Base-by-base conservation (phyloP, 176 grass and related monocot species). In the Ensete ventricosum region DNA sequence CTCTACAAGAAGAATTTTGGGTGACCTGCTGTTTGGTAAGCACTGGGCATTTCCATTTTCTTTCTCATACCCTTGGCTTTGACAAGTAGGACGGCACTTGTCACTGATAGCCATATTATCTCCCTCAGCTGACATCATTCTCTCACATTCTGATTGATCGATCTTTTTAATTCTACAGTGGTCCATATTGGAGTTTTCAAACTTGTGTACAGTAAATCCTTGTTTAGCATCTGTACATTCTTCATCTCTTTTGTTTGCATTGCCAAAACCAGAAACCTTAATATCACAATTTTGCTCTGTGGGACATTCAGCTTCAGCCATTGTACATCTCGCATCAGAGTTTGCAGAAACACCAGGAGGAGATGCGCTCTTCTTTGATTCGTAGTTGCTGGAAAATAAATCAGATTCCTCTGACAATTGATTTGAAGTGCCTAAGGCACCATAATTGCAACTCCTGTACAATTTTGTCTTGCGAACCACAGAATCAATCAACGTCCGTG, bases 1-100 rank as follows among this genome's bases (percentile, higher is more conserved):
- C 82, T 96, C 93, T 53, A 96, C 93, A 55, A 96, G 87, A 74
- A 96, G 90, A 79, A 96, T 92, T 67, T 77, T 86, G 51, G 73
- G 63, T 70, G 85, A 79, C 51, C 51, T 83, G 53, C 67, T 50
- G 54, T 50, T 60, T 71, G 78, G 69, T 58, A 81, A 72, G 71
- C 83, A 77, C 75, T 86, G 85, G 20, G 85, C 85, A 79, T 81
- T 88, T 72, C 78, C 81, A 76, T 79, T 62, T 72, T 78, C 63
- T 75, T 78, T 82, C 7, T 72, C 77, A 29, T 78, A 54, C 73
- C 74, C 80, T 62, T 54, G 51, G 73, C 20, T 69, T 67, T 78
- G 63, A 78, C 76, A 80, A 62, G 80, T 76, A 20, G 11, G 53
- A 50, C 17, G 10, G 17, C 1, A 34, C 52, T 69, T 78, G 26